Evolutionary conservation across 345 rosid genomes (phyloP), one percentile per base, ranked within the genome.

Genomic region (Trapa bicornis): DNA sequence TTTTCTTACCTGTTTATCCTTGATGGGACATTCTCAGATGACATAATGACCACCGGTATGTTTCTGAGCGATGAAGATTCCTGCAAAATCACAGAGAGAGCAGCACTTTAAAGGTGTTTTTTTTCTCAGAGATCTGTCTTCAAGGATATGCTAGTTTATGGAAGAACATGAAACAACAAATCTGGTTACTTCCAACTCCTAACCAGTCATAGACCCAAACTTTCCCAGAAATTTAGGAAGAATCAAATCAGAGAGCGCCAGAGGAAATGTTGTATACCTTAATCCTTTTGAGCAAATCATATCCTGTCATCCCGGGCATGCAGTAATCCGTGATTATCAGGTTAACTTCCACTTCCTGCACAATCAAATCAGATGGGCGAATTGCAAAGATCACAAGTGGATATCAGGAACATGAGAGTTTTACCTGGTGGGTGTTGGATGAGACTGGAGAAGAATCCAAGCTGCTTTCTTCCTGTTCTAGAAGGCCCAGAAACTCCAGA

Each of bases 281-380:
- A 66, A 88, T 75, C 73, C 81, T 86, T 82, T 80, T 86, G 61
- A 88, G 95, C 75, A 88, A 74, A 78, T 88, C 91, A 75, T 88
- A 88, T 75, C 91, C 91, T 15, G 86, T 86, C 89, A 88, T 86
- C 64, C 87, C 95, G 17, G 91, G 95, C 95, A 88, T 88, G 76
- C 91, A 86, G 75, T 86, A 88, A 71, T 86, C 91, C 45, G 95
- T 88, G 69, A 88, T 86, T 15, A 88, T 72, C 65, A 88, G 86
- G 77, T 83, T 83, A 64, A 88, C 87, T 62, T 73, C 83, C 70
- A 80, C 75, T 65, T 77, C 93, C 87, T 82, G 77, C 4, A 64
- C n/a, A 47, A 65, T 4, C 7, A n/a, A 65, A 63, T 22, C 29
- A 22, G 29, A 22, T 22, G 29, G 29, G 29, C 29, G 29, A 22